Conservation (phyloP, 331 rosid genomes). For the Pyracantha coccinea region DNA sequence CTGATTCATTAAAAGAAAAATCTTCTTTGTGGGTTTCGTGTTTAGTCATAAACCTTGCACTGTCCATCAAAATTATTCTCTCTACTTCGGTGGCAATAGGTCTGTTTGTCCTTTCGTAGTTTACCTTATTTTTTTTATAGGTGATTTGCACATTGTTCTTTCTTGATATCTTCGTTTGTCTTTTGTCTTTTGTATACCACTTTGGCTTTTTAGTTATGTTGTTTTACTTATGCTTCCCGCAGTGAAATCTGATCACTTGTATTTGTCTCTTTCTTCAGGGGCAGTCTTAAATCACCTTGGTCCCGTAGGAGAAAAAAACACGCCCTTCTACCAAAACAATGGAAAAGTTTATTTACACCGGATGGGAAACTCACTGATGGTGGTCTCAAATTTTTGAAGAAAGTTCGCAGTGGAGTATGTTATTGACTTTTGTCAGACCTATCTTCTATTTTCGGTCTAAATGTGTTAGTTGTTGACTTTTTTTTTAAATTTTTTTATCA, state of each 20-base stretch:
- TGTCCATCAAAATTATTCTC: neutral
- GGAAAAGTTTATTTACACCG: slow-evolving; percentile 62
- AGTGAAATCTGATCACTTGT: neutral
- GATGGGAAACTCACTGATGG: slow-evolving; percentile 77
- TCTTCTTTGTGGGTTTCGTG: neutral
- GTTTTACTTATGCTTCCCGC: neutral
- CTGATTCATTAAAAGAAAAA: neutral
- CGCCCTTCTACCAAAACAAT: slow-evolving; percentile 66
- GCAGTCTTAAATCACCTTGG: slow-evolving; percentile 95
- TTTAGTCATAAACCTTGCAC: neutral
- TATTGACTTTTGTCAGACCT: neutral
- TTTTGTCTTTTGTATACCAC: neutral
- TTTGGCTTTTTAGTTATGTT: neutral
- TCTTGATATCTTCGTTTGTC: neutral
- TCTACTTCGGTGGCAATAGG: neutral
- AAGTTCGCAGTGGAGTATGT: slow-evolving; percentile 95
- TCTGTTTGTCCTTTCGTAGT: neutral
- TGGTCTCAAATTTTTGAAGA: slow-evolving; percentile 73
- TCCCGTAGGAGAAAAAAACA: slow-evolving; percentile 80
- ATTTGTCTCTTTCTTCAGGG: slow-evolving; percentile 38
- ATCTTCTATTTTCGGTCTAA: neutral
- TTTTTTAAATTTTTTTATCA: neutral
- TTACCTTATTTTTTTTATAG: neutral
- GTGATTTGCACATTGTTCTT: neutral
- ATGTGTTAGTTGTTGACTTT: neutral